A percentile compares a stretch with the other conserved stretches of the same genome.
These are phyloP conservation scores for Cyberlindnera samutprakarnensis DNA, from an alignment of 805 yeast species.

Conservation along the genomic window DNA sequence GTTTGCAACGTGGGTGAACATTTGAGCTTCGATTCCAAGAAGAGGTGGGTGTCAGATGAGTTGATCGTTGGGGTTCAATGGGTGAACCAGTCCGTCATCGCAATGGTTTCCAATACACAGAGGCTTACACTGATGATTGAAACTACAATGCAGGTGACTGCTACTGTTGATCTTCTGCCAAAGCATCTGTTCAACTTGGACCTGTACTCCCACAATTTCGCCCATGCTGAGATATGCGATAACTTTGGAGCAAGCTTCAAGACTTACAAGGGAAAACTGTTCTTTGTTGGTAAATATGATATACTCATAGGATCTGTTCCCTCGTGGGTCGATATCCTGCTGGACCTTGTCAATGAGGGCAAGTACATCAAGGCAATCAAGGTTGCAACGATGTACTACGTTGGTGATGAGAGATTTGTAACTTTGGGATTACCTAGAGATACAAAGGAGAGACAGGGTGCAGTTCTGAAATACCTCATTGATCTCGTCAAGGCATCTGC, in stretches of 20 bases:
- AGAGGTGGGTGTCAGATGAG: conserved; percentile 39
- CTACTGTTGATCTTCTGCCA: conserved; percentile 15
- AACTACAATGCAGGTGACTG: conserved; percentile 26
- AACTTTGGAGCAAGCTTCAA: conserved; percentile 23
- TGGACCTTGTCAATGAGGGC: conserved; percentile 54
- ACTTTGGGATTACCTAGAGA: conserved; percentile 51
- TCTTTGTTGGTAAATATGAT: conserved; percentile 46
- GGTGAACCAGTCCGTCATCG: conserved; percentile 36
- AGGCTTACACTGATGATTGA: conserved; percentile 36
- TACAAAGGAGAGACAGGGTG: conserved; percentile 32
- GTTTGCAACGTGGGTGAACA: conserved; percentile 28
- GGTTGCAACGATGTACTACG: conserved; percentile 45
- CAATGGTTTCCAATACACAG: conserved; percentile 38
- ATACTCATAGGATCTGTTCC: conserved; percentile 49
- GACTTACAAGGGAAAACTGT: conserved; percentile 38
- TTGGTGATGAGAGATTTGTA: conserved; percentile 37
- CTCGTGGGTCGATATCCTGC: conserved; percentile 51
- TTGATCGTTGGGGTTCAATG: conserved; percentile 50
- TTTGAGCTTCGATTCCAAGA: conserved; percentile 31
- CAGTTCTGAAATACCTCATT: conserved; percentile 47
- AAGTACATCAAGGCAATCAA: conserved; percentile 50
- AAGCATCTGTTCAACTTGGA: conserved; percentile 30
- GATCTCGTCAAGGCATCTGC: conserved; percentile 40
- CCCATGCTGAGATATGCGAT: conserved; percentile 8
- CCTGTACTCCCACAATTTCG: conserved; percentile 18